Base-by-base conservation (phyloP, 768 basidiomycete species). In the Russula emetica region DNA sequence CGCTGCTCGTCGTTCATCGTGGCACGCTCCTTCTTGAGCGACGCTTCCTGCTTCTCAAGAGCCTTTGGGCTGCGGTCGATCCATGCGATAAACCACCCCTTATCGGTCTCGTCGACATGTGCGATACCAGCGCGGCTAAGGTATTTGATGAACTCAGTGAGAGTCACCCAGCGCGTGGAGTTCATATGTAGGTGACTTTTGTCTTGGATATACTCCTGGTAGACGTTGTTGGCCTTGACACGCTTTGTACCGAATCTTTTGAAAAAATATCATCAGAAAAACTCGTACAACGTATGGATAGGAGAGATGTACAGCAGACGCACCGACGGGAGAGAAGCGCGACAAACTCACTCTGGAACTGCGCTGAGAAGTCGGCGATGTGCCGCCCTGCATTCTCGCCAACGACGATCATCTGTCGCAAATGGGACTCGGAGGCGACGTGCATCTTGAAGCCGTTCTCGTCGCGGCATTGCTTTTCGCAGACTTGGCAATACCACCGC, bases 391-490 rank as follows among this genome's bases (percentile, higher is more conserved):
- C 51, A 13, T 52, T 30, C 76, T 98, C 94, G 44, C 96, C 97
- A 55, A 98, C 93, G 51, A 96, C 87, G 67, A 99, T 83, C 94
- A 99, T 98, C 74, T 98, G 94, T 3, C 97, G 85, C 40, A 98
- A 78, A 76, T 99, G 97, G 1, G 87, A 81, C 74, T 96, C 94
- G 34, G 91, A 92, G 59, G 84, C 82, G 18, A 86, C 83, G 74
- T 98, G 94, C 74, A 93, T 95, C 76, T 97, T 97, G 84, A 98
- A 99, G 20, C 95, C 97, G 75, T 99, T 99, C 79, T 98, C 97
- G 75, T 98, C 92, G 73, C 95, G 81, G 75, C 96, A 98, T 76
- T 98, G 96, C 74, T 99, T 99, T 82, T 98, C 79, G 83, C 97
- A 98, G 69, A 98, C 92, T 81, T 99, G 96, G 72, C 96, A 98